Conservation (phyloP, 2,329 filamentous ascomycete species). For the Emergomyces orientalis region DNA sequence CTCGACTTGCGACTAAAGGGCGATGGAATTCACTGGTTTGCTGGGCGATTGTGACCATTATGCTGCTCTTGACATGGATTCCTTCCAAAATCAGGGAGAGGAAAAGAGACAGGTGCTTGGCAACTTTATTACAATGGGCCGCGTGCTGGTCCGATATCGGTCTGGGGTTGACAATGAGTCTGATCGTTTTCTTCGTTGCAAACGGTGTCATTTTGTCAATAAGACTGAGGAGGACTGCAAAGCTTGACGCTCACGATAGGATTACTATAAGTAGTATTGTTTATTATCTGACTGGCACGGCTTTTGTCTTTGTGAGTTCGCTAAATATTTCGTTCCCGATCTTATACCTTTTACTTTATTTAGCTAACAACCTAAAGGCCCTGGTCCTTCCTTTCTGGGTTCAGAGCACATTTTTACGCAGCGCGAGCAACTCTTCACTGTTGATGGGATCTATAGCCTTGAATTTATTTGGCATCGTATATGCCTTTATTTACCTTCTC, state of each 20-base stretch:
- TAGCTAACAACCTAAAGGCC: slow-evolving; percentile 9
- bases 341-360: not conserved
- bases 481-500: slow-evolving; percentile 19
- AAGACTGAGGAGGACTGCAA: slow-evolving; percentile 16
- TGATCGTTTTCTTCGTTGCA: slow-evolving; percentile 16
- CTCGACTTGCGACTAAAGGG: slow-evolving; percentile 14
- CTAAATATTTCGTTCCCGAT: not conserved
- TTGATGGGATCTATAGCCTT: slow-evolving; percentile 19
- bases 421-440: slow-evolving; percentile 10
- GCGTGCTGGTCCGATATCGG: slow-evolving; percentile 19
- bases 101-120: slow-evolving; percentile 15
- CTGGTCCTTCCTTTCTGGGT: slow-evolving; percentile 21
- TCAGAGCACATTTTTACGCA: slow-evolving; percentile 5
- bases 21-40: slow-evolving; percentile 17
- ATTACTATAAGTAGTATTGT: slow-evolving; percentile 20
- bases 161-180: slow-evolving; percentile 13
- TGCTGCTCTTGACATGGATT: slow-evolving; percentile 19
- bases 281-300: slow-evolving; percentile 20
- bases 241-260: slow-evolving; percentile 17
- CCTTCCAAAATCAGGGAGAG: slow-evolving; percentile 16
- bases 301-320: slow-evolving; percentile 19
- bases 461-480: slow-evolving; percentile 20
- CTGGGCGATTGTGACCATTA: slow-evolving; percentile 12
- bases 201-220: slow-evolving; percentile 14
- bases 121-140: slow-evolving; percentile 15